Evolutionary conservation across 2,329 filamentous ascomycete genomes (phyloP).

Genomic region (Lasiodiplodia hormozganensis): DNA sequence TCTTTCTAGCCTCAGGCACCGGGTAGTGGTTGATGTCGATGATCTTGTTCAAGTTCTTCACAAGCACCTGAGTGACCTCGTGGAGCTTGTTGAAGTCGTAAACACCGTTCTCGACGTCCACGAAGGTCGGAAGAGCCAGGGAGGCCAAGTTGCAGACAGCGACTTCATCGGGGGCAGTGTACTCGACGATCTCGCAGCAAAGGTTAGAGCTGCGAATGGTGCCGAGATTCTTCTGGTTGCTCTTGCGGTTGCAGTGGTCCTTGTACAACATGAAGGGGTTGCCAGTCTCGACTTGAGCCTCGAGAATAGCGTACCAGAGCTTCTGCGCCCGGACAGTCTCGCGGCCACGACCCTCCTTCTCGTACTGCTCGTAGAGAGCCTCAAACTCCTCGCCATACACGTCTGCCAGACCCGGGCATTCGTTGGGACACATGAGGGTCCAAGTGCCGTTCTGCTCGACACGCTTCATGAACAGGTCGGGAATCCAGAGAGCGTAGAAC

Average conservation of each 20-base stretch:
- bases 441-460: constrained; percentile 96
- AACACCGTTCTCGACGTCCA: constrained; percentile 81
- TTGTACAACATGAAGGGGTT: constrained; percentile 99
- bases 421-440: constrained; percentile 98
- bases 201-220: constrained; percentile 98
- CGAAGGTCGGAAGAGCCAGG: constrained; percentile 86
- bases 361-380: constrained; percentile 91
- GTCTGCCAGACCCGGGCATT: constrained; percentile 92
- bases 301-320: constrained; percentile 98
- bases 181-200: constrained; percentile 98
- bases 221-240: constrained; percentile 99
- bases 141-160: constrained; percentile 98
- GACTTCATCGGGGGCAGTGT: constrained; percentile 95
- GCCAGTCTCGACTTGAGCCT: constrained; percentile 97
- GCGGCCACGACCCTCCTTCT: constrained; percentile 84
- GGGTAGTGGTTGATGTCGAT: constrained; percentile 99
- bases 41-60: constrained; percentile 96
- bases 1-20: constrained; percentile 90
- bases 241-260: constrained; percentile 97
- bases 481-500: constrained; percentile 98
- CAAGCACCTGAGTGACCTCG: constrained; percentile 89
- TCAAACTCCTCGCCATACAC: constrained; percentile 98
- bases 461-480: constrained; percentile 99
- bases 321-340: constrained; percentile 97
- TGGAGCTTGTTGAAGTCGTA: constrained; percentile 98